Evolutionary conservation across 208 protist species (phyloP).

Genomic region (Kentomonas sorsogonicus): DNA sequence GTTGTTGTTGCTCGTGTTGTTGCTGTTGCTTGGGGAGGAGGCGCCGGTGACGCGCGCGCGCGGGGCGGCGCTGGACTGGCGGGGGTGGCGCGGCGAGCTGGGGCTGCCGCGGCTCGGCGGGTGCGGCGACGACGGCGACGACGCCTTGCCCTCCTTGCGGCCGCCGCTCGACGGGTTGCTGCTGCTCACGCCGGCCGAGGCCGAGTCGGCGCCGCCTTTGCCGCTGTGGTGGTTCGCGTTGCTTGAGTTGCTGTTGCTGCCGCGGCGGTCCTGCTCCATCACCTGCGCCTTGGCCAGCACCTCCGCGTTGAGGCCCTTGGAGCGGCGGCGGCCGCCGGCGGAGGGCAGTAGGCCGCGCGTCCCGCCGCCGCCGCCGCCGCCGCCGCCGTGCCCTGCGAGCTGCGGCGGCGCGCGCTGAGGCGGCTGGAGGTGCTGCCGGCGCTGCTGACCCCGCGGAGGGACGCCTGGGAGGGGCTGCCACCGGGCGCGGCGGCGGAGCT

Average conservation of each 20-base stretch:
- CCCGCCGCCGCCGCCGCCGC: neutral
- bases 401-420: neutral
- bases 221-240: neutral
- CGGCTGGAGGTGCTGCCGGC: neutral
- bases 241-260: too few relatives aligned
- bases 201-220: neutral
- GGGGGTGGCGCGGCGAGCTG: conserved; percentile 3
- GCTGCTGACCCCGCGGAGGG: neutral
- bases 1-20: neutral
- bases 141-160: too few relatives aligned
- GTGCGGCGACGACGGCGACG: too few relatives aligned
- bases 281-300: too few relatives aligned
- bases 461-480: neutral
- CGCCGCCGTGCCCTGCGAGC: neutral
- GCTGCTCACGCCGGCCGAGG: neutral
- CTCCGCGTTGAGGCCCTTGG: neutral
- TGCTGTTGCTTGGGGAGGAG: too few relatives aligned
- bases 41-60: too few relatives aligned
- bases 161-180: neutral
- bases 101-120: too few relatives aligned
- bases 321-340: too few relatives aligned
- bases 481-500: too few relatives aligned
- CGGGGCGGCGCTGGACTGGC: neutral
- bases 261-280: too few relatives aligned
- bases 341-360: neutral